phyloP scores from a whole-genome alignment of 2,329 filamentous ascomycete species.

The Fusarium torulosum region DNA sequence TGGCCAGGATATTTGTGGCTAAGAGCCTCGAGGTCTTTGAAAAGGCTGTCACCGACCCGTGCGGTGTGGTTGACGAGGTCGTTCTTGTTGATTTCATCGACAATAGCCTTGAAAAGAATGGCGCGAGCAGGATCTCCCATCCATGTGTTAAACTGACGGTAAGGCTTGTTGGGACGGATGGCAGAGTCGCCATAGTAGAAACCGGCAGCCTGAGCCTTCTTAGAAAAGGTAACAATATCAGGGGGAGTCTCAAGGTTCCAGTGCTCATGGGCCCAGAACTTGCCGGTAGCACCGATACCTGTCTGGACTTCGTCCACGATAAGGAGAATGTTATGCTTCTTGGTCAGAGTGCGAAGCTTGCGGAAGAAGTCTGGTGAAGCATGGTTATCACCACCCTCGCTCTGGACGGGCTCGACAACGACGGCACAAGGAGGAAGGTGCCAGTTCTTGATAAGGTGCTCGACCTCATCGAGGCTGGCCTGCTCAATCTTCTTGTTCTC shows the following conservation, averaged over 20 bases:
- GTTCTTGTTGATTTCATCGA: conserved; percentile 81
- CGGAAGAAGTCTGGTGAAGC: conserved; percentile 89
- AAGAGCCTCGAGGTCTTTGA: conserved; percentile 74
- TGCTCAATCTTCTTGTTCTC: conserved; percentile 88
- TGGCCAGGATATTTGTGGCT: conserved; percentile 78
- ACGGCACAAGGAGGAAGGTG: conserved; percentile 84
- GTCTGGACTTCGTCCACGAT: conserved; percentile 97
- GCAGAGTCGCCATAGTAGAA: conserved; percentile 89
- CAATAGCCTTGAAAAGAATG: conserved; percentile 87
- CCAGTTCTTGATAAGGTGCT: conserved; percentile 83
- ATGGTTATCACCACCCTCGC: conserved; percentile 95
- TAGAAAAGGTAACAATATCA: conserved; percentile 95
- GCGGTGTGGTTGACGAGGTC: conserved; percentile 86
- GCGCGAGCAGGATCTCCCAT: conserved; percentile 92
- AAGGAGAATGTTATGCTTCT: conserved; percentile 81
- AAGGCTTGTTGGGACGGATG: conserved; percentile 89
- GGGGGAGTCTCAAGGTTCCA: conserved; percentile 84
- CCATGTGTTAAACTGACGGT: conserved; percentile 98
- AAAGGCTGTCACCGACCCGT: conserved; percentile 83
- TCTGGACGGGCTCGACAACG: conserved; percentile 91
- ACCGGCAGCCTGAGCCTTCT: conserved; percentile 94
- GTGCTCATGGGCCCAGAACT: conserved; percentile 98
- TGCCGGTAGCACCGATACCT: conserved; percentile 90
- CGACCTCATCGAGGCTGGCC: conserved; percentile 84
- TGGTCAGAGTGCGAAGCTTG: conserved; percentile 82